These are phyloP conservation scores for Cydonia oblonga DNA, from an alignment of 331 rosid genomes.

Conservation along the genomic window DNA sequence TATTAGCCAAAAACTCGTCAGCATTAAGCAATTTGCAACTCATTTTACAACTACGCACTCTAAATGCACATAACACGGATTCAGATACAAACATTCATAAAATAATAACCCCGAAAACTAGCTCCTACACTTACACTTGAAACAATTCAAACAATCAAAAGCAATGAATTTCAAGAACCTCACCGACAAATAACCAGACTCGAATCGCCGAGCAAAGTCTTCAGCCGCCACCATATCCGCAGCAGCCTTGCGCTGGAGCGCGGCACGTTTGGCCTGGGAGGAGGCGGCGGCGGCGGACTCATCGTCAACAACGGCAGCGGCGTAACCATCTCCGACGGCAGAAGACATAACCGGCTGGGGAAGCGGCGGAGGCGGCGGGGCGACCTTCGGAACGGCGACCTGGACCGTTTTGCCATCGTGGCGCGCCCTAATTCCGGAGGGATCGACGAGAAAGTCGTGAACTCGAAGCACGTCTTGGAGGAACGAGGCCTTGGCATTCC, in stretches of 20 bases:
- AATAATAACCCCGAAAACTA: not conserved
- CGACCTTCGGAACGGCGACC: conserved; percentile 67
- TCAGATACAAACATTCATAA: not conserved
- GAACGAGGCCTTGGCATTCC: conserved; percentile 33
- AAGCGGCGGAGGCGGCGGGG: conserved; percentile 23
- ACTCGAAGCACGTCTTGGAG: conserved; percentile 36
- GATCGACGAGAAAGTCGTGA: conserved; percentile 47
- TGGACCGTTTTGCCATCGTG: conserved; percentile 37
- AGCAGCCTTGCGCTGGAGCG: conserved; percentile 78
- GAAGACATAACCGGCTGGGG: conserved; percentile 14
- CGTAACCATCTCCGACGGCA: conserved; percentile 15
- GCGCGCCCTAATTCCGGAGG: conserved; percentile 43
- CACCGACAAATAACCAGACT: conserved; percentile 70
- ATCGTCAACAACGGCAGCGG: conserved; percentile 16
- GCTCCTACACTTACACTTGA: not conserved
- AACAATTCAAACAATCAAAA: not conserved
- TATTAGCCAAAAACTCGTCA: not conserved
- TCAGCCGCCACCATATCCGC: conserved; percentile 97
- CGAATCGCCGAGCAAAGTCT: conserved; percentile 84
- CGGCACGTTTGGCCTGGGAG: conserved; percentile 73
- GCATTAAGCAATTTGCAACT: not conserved
- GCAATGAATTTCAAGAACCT: conserved; percentile 16
- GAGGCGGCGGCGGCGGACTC: conserved; percentile 47
- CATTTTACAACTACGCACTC: no score
- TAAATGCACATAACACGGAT: not conserved